Evolutionary conservation across 1,284 basidiomycete genomes (phyloP), one percentile per base, ranked within the genome.

Genomic region (Takashimella koratensis): DNA sequence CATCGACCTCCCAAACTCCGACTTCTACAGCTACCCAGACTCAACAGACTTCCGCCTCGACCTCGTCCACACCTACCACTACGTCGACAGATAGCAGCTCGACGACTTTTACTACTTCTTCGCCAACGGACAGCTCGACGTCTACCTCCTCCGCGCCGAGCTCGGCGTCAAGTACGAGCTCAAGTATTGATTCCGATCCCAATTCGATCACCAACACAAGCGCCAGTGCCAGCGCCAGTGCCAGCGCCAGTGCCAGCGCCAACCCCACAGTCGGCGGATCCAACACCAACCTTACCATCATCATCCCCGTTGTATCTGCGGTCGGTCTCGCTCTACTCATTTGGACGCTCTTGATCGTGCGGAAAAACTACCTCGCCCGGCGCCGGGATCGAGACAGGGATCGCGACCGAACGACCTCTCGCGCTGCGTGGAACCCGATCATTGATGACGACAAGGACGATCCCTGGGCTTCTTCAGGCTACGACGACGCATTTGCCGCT

Each of bases 291-390:
- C 8, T 36, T 2, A 61, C 62, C 19, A 54, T 65, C n/a, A 63
- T 65, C 45, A 43, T 62, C 27, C 43, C 61, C 39, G 55, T 65
- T 24, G 5, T 36, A 8, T 36, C 30, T 16, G 30, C 16, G 16
- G 30, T 36, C 30, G 30, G 30, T 16, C 16, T 36, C 30, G 30
- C 30, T 8, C 8, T 36, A 8, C 30, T 36, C 30, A 8, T 36
- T 16, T 36, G 8, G 30, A 36, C 30, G 16, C 30, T 36, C 16
- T 16, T 36, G 10, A 36, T 36, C 16, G 8, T 8, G 30, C 30
- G 30, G 10, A 36, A 36, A 16, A 8, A 36, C 16, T 36, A 36
- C 30, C 30, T 8, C 10, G 8, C 30, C 8, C 8, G 30, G 16
- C 8, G 16, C 30, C 8, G 16, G 10, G 30, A 36, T 36, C 30